These are phyloP conservation scores for Flaveria robusta DNA, from an alignment of 129 eudicot species.

Conservation along the genomic window DNA sequence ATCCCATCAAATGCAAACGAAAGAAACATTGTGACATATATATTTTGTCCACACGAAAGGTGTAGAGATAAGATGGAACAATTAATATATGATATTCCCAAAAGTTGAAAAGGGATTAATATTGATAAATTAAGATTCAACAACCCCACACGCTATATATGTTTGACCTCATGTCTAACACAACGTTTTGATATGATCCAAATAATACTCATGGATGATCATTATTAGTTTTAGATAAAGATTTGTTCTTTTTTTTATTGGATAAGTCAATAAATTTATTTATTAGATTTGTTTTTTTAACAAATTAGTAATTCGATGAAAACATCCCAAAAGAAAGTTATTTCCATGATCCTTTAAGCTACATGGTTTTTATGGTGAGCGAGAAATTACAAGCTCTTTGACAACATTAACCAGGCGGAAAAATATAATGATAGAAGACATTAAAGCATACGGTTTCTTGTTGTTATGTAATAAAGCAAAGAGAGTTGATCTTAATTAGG, in stretches of 20 bases:
- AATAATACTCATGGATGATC: background rate
- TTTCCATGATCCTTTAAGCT: too few species aligned
- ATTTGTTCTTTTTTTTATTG: background rate
- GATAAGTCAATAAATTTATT: too few species aligned
- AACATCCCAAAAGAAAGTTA: too few species aligned
- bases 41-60: background rate
- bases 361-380: too few species aligned
- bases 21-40: background rate
- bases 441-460: too few species aligned
- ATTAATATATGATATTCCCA: background rate
- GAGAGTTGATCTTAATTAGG: too few species aligned
- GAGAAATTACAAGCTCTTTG: too few species aligned
- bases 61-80: background rate
- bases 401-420: too few species aligned
- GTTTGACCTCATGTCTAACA: background rate
- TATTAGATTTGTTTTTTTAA: too few species aligned
- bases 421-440: too few species aligned
- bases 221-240: conserved; percentile 5
- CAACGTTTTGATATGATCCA: background rate
- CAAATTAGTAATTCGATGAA: too few species aligned
- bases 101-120: background rate
- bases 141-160: background rate
- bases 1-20: background rate
- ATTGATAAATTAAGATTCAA: background rate
- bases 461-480: too few species aligned